These are phyloP conservation scores for Raffaelea arxii DNA, from an alignment of 2,329 filamentous ascomycete species.

Conservation along the genomic window DNA sequence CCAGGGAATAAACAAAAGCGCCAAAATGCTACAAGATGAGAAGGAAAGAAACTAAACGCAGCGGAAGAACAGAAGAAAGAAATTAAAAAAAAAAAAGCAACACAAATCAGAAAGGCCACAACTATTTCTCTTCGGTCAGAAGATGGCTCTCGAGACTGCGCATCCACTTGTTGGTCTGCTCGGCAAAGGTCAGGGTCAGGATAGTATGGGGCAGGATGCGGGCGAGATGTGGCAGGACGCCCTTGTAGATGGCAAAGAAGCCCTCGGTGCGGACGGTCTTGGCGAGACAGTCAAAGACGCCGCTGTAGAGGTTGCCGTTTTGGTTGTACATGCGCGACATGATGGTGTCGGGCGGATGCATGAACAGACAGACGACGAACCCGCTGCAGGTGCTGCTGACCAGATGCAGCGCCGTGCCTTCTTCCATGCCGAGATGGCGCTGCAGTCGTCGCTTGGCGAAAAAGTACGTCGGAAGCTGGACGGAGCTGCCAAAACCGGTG, in stretches of 20 bases:
- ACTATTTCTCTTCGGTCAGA: no score
- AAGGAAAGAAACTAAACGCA: no score
- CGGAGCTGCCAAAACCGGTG: constrained; percentile 90
- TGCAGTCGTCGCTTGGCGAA: constrained; percentile 84
- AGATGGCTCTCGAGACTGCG: constrained; percentile 60
- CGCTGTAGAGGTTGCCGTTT: constrained; percentile 90
- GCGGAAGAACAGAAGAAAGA: no score
- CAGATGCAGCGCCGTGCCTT: constrained; percentile 81
- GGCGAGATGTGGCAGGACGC: constrained; percentile 88
- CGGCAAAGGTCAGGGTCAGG: constrained; percentile 81
- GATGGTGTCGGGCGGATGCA: constrained; percentile 97
- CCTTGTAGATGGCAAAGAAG: constrained; percentile 90
- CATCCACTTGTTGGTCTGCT: constrained; percentile 94
- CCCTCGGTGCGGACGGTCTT: constrained; percentile 92
- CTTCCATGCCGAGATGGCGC: constrained; percentile 77
- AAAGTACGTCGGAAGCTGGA: constrained; percentile 96
- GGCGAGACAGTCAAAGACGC: constrained; percentile 82
- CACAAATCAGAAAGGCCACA: no score
- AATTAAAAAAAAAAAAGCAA: no score
- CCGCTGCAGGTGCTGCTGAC: constrained; percentile 82
- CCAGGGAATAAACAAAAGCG: no score
- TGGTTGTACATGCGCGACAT: constrained; percentile 99
- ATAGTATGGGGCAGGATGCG: constrained; percentile 94
- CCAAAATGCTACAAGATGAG: no score
- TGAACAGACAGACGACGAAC: constrained; percentile 93